A percentile compares a stretch with the other conserved stretches of the same genome.
Conservation (phyloP, 2,329 filamentous ascomycete species). For the Xylaria polymorpha region DNA sequence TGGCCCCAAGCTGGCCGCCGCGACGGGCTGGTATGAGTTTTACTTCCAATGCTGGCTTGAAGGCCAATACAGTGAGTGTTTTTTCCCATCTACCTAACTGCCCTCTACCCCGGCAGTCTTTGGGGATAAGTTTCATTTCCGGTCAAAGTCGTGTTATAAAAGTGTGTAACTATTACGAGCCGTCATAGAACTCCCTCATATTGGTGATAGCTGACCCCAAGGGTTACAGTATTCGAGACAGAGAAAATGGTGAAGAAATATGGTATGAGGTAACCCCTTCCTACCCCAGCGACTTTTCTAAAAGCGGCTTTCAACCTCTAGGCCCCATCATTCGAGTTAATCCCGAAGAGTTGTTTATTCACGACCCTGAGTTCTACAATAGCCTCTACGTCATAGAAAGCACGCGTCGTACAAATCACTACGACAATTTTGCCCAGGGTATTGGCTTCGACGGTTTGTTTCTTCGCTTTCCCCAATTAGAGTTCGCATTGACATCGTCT, state of each 20-base stretch:
- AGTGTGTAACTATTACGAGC: not conserved
- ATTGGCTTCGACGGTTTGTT: conserved; percentile 40
- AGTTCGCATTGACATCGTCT: not conserved
- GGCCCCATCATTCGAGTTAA: conserved; percentile 43
- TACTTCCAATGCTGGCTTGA: conserved; percentile 42
- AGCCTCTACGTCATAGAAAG: conserved; percentile 6
- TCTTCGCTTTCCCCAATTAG: not conserved
- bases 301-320: conserved; percentile 23
- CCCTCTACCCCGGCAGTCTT: conserved; percentile 20
- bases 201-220: conserved; percentile 4
- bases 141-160: not conserved
- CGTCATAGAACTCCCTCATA: not conserved
- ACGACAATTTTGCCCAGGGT: conserved; percentile 37
- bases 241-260: conserved; percentile 52
- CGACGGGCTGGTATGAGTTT: conserved; percentile 42
- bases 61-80: conserved; percentile 42
- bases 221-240: conserved; percentile 44
- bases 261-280: conserved; percentile 40
- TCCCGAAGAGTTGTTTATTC: conserved; percentile 47
- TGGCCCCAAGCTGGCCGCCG: conserved; percentile 46
- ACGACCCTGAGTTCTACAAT: conserved; percentile 35
- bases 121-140: not conserved
- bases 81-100: not conserved
- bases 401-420: conserved; percentile 19
- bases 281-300: not conserved